Evolutionary conservation across 495 filamentous ascomycete species (phyloP).

Genomic region (Neurospora sp.): DNA sequence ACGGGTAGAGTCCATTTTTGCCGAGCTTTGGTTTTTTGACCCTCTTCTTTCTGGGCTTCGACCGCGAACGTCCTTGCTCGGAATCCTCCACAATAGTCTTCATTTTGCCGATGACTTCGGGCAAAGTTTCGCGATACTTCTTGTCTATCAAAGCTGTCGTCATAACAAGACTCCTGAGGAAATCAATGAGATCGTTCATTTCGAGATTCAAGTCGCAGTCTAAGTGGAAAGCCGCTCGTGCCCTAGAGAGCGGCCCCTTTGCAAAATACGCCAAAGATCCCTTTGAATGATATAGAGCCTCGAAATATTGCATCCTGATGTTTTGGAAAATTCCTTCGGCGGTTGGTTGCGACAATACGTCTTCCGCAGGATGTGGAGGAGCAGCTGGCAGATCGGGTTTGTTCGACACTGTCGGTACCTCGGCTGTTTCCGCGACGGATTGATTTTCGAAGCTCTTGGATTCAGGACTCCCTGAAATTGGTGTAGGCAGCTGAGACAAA

Average conservation of each 20-base stretch:
- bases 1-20: constrained; percentile 66
- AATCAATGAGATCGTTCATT: constrained; percentile 51
- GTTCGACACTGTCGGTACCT: constrained; percentile 2
- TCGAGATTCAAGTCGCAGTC: constrained; percentile 43
- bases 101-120: constrained; percentile 54
- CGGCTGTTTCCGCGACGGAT: background rate
- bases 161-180: constrained; percentile 61
- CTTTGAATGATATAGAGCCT: constrained; percentile 87
- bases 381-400: background rate
- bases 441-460: background rate
- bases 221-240: constrained; percentile 63
- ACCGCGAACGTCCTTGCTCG: constrained; percentile 41
- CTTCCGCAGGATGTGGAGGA: constrained; percentile 5
- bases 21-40: constrained; percentile 60
- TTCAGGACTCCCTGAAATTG: background rate
- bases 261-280: constrained; percentile 93
- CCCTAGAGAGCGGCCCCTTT: constrained; percentile 87
- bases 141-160: constrained; percentile 69
- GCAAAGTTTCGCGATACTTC: constrained; percentile 74
- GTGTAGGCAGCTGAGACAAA: constrained; percentile 3
- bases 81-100: constrained; percentile 46
- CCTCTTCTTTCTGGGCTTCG: constrained; percentile 47
- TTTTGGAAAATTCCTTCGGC: constrained; percentile 56
- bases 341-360: constrained; percentile 35
- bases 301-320: constrained; percentile 68